phyloP scores from a whole-genome alignment of 164 flowering plant species.

The Tetrastigma voinierianum region DNA sequence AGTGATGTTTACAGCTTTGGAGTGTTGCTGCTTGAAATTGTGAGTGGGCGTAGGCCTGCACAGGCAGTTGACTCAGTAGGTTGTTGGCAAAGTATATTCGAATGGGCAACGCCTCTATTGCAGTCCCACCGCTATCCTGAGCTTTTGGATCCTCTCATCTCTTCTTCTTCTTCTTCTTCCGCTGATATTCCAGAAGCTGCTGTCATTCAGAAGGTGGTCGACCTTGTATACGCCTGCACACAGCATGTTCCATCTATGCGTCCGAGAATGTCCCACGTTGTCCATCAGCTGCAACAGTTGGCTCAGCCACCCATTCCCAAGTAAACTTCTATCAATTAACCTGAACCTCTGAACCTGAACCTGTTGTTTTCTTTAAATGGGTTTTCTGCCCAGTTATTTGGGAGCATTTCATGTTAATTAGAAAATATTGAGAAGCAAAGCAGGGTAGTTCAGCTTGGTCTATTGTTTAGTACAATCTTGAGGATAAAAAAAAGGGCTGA shows the following conservation, averaged over 20 bases:
- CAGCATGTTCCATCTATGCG: conserved; percentile 93
- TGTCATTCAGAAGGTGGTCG: conserved; percentile 83
- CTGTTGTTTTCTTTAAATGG: too few species aligned
- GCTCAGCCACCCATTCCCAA: conserved; percentile 32
- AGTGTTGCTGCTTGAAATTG: conserved; percentile 80
- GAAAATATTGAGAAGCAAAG: too few species aligned
- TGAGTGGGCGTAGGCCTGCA: conserved; percentile 87
- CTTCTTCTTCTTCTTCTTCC: conserved; percentile 46
- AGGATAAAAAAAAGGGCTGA: too few species aligned
- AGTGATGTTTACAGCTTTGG: conserved; percentile 97
- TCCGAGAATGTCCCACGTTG: conserved; percentile 94
- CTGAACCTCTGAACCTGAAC: not conserved
- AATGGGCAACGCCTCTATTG: conserved; percentile 95
- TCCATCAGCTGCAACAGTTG: conserved; percentile 90
- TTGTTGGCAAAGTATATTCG: conserved; percentile 86
- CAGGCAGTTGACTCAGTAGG: conserved; percentile 85
- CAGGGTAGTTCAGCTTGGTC: too few species aligned
- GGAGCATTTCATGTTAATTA: too few species aligned
- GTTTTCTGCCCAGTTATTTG: too few species aligned
- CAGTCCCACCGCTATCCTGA: conserved; percentile 77
- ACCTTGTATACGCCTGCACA: conserved; percentile 90
- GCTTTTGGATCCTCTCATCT: conserved; percentile 77
- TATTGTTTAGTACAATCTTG: too few species aligned
- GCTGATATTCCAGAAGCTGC: conserved; percentile 65
- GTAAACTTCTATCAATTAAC: conserved; percentile 7